phyloP scores from a whole-genome alignment of 371 early-diverging fungal genomes.

The Conidiobolus incongruus region DNA sequence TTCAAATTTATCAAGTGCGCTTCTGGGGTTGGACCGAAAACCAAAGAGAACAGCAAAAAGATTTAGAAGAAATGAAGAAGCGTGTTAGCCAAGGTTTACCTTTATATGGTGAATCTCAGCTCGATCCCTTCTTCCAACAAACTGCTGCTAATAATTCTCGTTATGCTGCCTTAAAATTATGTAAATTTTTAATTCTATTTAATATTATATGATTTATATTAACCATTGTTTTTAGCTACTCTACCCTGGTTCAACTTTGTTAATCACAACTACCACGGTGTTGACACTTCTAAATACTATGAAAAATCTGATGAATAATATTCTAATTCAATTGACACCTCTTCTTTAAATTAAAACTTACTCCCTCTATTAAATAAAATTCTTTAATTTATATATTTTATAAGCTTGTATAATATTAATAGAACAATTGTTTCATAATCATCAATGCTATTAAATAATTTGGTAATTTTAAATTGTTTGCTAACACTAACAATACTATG shows the following conservation, averaged over 20 bases:
- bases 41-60: conserved; percentile 45
- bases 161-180: conserved; percentile 34
- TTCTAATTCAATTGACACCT: neutral
- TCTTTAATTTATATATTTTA: too few species aligned
- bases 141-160: conserved; percentile 44
- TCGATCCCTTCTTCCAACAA: conserved; percentile 35
- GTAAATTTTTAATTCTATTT: conserved; percentile 15
- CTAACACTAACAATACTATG: too few species aligned
- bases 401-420: too few species aligned
- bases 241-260: conserved; percentile 65
- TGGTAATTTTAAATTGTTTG: too few species aligned
- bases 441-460: neutral
- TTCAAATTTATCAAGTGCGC: conserved; percentile 27
- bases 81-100: conserved; percentile 40
- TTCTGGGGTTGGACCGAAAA: conserved; percentile 92
- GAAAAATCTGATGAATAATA: neutral
- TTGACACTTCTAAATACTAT: conserved; percentile 25
- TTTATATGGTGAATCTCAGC: conserved; percentile 35
- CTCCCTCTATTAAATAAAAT: too few species aligned
- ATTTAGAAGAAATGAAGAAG: conserved; percentile 35
- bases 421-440: neutral
- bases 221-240: conserved; percentile 14
- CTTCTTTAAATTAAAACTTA: too few species aligned
- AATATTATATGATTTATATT: neutral
- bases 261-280: conserved; percentile 59